Evolutionary conservation across 1,284 basidiomycete species (phyloP).

Genomic region (Coniferiporia weirii): DNA sequence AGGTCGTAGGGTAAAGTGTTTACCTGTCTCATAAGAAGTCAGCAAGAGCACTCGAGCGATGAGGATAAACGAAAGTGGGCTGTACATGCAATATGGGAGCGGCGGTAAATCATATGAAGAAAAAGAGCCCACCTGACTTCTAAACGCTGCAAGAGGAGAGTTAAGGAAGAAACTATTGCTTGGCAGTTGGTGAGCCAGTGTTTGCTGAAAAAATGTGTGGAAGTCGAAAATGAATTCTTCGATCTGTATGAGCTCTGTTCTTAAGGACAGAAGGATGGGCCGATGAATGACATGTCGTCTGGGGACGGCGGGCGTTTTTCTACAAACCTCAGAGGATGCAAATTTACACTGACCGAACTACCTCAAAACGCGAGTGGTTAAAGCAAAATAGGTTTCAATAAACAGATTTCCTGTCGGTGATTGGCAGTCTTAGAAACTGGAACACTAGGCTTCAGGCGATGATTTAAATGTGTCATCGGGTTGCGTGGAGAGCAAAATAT

Average conservation of each 20-base stretch:
- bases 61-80: neutral
- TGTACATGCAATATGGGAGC: neutral
- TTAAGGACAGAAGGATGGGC: neutral
- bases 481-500: too few relatives aligned
- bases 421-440: too few relatives aligned
- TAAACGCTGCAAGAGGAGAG: neutral
- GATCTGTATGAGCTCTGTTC: neutral
- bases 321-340: neutral
- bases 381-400: neutral
- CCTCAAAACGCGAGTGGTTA: neutral
- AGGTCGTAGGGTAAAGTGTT: slow-evolving; percentile 8
- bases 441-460: too few relatives aligned
- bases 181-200: slow-evolving; percentile 6
- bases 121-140: neutral
- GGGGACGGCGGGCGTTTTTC: neutral
- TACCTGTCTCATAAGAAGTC: neutral
- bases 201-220: neutral
- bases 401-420: neutral
- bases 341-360: neutral
- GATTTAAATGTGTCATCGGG: neutral
- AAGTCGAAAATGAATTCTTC: neutral
- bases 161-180: neutral
- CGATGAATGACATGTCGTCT: neutral
- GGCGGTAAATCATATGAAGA: neutral
- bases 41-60: neutral